phyloP scores from a whole-genome alignment of 78 protist species.

The Speleostelium caveatum region DNA sequence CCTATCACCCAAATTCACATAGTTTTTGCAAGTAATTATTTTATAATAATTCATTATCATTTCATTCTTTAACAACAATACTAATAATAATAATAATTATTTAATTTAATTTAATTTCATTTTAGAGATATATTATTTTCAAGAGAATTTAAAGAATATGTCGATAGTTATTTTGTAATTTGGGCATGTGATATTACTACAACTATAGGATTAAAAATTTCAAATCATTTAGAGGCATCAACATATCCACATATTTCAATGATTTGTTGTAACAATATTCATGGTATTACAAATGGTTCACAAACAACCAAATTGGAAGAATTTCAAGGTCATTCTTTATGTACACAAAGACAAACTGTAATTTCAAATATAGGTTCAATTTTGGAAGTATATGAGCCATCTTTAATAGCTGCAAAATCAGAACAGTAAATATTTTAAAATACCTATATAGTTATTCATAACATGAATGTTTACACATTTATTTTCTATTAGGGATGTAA shows the following conservation, averaged over 20 bases:
- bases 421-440: conserved; percentile 32
- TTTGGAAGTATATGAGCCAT: conserved; percentile 31
- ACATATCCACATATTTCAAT: conserved; percentile 46
- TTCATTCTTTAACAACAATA: too few species aligned
- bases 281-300: conserved; percentile 24
- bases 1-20: conserved; percentile 29
- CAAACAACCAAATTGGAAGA: conserved; percentile 5
- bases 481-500: conserved; percentile 8
- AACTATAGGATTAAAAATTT: conserved; percentile 20
- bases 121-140: conserved; percentile 40
- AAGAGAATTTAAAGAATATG: conserved; percentile 45
- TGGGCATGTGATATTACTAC: conserved; percentile 62
- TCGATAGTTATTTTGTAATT: conserved; percentile 37
- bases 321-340: conserved; percentile 18
- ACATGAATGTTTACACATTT: background rate
- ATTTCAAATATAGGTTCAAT: background rate
- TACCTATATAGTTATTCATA: background rate
- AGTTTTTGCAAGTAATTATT: conserved; percentile 46
- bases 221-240: conserved; percentile 23
- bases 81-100: background rate
- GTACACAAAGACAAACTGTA: background rate
- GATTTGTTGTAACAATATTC: conserved; percentile 38
- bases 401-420: conserved; percentile 21
- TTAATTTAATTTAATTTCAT: background rate
- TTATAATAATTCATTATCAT: too few species aligned